Percentiles rank a stretch among this genome's conserved stretches.
Conservation (phyloP, 208 protist species). For the Crithidia thermophila region DNA sequence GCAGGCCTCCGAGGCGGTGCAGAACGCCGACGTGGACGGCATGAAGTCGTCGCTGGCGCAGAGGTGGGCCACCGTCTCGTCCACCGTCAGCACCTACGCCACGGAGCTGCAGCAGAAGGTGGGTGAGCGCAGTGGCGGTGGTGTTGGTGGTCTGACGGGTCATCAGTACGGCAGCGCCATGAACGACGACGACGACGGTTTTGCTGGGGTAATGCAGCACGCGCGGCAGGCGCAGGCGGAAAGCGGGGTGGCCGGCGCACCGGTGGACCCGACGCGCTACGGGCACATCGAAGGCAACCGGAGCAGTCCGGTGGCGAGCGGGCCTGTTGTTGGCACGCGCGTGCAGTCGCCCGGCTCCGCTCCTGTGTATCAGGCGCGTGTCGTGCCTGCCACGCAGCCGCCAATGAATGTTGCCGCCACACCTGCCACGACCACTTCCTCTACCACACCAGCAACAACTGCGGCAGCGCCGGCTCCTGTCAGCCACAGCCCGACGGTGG, state of each 20-base stretch:
- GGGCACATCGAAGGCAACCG: slow-evolving; percentile 32
- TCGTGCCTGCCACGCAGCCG: neutral
- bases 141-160: neutral
- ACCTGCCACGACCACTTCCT: neutral
- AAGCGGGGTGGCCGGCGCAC: neutral
- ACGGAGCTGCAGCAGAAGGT: slow-evolving; percentile 54
- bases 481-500: neutral
- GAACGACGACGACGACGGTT: slow-evolving; percentile 43
- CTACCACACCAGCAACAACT: no score
- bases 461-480: neutral
- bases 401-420: no score
- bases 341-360: neutral
- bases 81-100: slow-evolving; percentile 47
- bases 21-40: slow-evolving; percentile 60
- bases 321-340: neutral
- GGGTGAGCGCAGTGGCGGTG: slow-evolving; percentile 12
- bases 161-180: neutral
- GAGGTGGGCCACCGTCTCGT: slow-evolving; percentile 56
- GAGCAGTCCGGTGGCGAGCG: neutral
- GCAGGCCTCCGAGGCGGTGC: slow-evolving; percentile 54
- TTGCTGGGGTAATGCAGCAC: slow-evolving; percentile 43
- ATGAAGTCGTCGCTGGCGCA: slow-evolving; percentile 51
- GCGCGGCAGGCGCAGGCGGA: slow-evolving; percentile 43
- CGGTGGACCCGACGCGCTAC: slow-evolving; percentile 16
- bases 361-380: slow-evolving; percentile 18